Percentiles rank a stretch among this genome's conserved stretches.
Conservation (phyloP, 371 early-diverging fungal species). For the Mortierella sp. region DNA sequence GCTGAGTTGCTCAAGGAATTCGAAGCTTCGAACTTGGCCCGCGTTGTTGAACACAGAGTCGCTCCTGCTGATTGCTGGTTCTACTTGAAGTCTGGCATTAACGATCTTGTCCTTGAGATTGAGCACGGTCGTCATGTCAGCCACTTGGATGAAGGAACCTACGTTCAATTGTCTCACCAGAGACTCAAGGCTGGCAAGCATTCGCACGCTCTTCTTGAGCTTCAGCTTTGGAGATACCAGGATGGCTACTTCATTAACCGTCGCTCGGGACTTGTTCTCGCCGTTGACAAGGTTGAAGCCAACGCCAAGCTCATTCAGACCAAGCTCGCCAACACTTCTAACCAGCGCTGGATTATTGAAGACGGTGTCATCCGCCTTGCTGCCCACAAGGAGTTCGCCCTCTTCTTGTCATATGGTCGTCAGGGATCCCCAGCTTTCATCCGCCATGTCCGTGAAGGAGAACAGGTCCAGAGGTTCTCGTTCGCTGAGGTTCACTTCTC, state of each 20-base stretch:
- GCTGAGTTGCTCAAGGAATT: conserved; percentile 44
- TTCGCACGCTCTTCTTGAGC: conserved; percentile 47
- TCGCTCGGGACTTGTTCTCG: conserved; percentile 43
- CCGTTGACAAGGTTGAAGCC: conserved; percentile 45
- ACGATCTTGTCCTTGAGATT: conserved; percentile 45
- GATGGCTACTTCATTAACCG: conserved; percentile 61
- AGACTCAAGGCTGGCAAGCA: conserved; percentile 49
- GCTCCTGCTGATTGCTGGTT: conserved; percentile 47
- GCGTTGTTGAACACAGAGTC: conserved; percentile 24
- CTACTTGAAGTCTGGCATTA: conserved; percentile 48
- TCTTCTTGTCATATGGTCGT: conserved; percentile 45
- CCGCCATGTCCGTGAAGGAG: conserved; percentile 35
- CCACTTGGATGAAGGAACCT: conserved; percentile 40
- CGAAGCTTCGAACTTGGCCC: conserved; percentile 35
- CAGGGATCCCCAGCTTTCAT: conserved; percentile 41
- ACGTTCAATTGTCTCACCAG: conserved; percentile 32
- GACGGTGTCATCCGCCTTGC: conserved; percentile 42
- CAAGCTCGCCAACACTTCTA: conserved; percentile 12
- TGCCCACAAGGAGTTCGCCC: conserved; percentile 29
- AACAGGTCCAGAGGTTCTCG: conserved; percentile 31
- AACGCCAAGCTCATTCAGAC: conserved; percentile 36
- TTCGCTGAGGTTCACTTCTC: conserved; percentile 49
- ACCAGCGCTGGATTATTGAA: conserved; percentile 42
- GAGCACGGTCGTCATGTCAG: conserved; percentile 34
- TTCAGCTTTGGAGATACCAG: conserved; percentile 64